Evolutionary conservation across 208 protist genomes (phyloP), one percentile per base, ranked within the genome.

Genomic region (Acanthamoeba castellanii): DNA sequence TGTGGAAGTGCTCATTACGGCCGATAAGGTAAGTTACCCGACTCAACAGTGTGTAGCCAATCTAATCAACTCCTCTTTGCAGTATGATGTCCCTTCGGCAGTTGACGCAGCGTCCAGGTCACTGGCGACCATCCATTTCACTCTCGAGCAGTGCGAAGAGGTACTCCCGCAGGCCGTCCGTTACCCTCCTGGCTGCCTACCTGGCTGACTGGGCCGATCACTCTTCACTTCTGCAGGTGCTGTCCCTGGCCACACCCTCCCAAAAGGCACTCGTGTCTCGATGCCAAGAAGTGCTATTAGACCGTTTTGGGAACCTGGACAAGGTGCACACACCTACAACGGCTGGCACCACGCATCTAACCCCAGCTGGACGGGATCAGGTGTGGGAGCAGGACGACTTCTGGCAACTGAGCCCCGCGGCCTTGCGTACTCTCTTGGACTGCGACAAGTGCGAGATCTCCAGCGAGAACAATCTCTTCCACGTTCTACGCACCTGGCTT

Each of bases 351-450:
- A 68, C 61, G 14, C 27, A 13, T 30, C 61, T 30, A 25, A 32
- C 61, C 25, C 25, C 27, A 4, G 32, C 1, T 13, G 14, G 8
- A 22, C 52, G 18, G 18, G 52, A 57, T 57, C 30, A 81, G 70
- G 70, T 81, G 30, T 81, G 70, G 70, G 70, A 81, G 34, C 30
- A 81, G 22, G 70, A 81, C 6, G 70, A 81, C 25, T 81, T 81
- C 37, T 81, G 70, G 70, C 70, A 81, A 45, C 70, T 81, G 16
- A 81, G 70, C 70, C 32, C 70, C n/a, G 25, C 32, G 30, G 70
- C 70, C 5, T 45, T 81, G 70, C 70, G 70, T 30, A 81, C 70
- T 22, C 30, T 81, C 4, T 34, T 81, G 70, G 70, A 81, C 14
- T 81, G 37, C 32, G 32, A 45, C 70, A 34, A 50, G 37, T 81